Conservation (phyloP, 805 yeast species). For the Wickerhamomyces tratensis region DNA sequence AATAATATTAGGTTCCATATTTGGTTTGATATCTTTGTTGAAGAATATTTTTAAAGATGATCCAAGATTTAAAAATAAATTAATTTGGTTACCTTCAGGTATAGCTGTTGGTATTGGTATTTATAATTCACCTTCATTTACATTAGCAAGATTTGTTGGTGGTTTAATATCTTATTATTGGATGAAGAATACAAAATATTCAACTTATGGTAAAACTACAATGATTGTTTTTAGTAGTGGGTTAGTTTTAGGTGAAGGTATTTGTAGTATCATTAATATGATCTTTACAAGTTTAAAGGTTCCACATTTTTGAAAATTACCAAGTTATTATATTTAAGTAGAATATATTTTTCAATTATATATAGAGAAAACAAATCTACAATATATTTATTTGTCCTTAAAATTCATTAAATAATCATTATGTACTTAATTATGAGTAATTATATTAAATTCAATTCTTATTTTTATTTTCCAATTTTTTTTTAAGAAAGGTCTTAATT, state of each 20-base stretch:
- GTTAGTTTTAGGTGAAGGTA: slow-evolving; percentile 87
- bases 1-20: slow-evolving; percentile 50
- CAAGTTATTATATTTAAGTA: too few species aligned
- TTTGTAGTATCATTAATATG: slow-evolving; percentile 78
- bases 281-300: slow-evolving; percentile 57
- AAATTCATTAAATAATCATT: background rate
- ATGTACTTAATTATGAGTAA: background rate
- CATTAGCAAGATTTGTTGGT: slow-evolving; percentile 87
- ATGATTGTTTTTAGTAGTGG: slow-evolving; percentile 91
- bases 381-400: too few species aligned
- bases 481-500: slow-evolving; percentile 27
- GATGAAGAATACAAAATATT: slow-evolving; percentile 30
- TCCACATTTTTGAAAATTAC: slow-evolving; percentile 41
- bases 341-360: too few species aligned
- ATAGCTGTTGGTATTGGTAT: slow-evolving; percentile 97
- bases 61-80: slow-evolving; percentile 25
- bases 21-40: slow-evolving; percentile 59
- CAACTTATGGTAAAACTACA: slow-evolving; percentile 45
- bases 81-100: slow-evolving; percentile 76
- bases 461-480: slow-evolving; percentile 20
- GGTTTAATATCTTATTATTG: slow-evolving; percentile 61
- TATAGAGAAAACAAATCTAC: too few species aligned
- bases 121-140: slow-evolving; percentile 88
- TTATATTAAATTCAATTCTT: background rate
- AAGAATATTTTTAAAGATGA: slow-evolving; percentile 43